These are phyloP conservation scores for Melaleuca alternifolia DNA, from an alignment of 345 rosid species.

Conservation along the genomic window DNA sequence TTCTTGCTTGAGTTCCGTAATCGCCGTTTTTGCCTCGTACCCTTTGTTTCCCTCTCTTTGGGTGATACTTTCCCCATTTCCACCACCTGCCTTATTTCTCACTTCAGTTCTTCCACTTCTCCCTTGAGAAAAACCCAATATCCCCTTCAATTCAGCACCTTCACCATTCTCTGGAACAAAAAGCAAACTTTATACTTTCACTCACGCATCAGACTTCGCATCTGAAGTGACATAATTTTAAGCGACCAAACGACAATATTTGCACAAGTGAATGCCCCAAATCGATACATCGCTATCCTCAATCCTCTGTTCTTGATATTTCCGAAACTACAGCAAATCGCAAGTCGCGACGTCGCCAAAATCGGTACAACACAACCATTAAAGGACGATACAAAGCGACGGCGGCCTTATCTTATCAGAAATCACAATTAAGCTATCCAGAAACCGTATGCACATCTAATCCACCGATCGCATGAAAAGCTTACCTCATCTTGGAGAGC, in stretches of 20 bases:
- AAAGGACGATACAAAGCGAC: background rate
- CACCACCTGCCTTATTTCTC: no score
- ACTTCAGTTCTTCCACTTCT: background rate
- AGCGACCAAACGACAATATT: background rate
- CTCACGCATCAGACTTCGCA: background rate
- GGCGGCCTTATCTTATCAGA: background rate
- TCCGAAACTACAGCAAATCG: background rate
- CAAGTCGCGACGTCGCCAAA: background rate
- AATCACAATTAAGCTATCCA: background rate
- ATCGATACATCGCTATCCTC: background rate
- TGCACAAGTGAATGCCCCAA: background rate
- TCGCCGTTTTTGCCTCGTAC: slow-evolving; percentile 42
- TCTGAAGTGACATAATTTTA: background rate
- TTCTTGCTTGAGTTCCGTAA: slow-evolving; percentile 37
- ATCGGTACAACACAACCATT: background rate
- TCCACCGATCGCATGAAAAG: background rate
- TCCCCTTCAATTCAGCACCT: background rate
- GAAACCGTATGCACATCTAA: background rate
- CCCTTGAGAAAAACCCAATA: background rate
- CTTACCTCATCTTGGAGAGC: background rate
- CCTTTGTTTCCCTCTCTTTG: slow-evolving; percentile 28
- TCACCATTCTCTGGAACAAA: background rate
- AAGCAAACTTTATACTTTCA: background rate
- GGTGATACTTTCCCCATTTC: slow-evolving; percentile 70
- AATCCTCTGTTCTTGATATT: background rate